Evolutionary conservation across 1,139 yeast species (phyloP).

Genomic region (Hemisphaericaspora lyxosophila): DNA sequence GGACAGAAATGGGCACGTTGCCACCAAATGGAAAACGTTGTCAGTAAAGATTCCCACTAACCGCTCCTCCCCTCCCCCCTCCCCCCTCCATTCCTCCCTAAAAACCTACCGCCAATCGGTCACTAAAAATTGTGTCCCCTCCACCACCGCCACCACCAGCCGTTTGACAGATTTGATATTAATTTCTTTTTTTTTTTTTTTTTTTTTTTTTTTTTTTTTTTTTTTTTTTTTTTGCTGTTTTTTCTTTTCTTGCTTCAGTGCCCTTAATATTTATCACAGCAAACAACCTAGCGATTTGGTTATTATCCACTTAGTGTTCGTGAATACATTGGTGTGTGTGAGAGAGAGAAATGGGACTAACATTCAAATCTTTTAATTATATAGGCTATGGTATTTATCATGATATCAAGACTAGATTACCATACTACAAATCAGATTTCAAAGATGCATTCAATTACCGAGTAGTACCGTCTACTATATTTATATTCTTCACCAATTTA

Average conservation of each 20-base stretch:
- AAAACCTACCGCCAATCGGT: too few relatives aligned
- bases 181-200: neutral
- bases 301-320: neutral
- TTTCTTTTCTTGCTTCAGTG: too few relatives aligned
- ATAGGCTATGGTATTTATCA: conserved; percentile 56
- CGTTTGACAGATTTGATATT: neutral
- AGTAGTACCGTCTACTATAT: conserved; percentile 82
- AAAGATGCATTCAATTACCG: conserved; percentile 81
- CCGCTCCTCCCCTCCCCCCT: too few relatives aligned
- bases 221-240: too few relatives aligned
- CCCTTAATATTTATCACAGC: neutral
- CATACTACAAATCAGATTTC: conserved; percentile 76
- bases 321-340: too few relatives aligned
- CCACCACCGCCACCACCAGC: too few relatives aligned
- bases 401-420: conserved; percentile 58
- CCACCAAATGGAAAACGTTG: too few relatives aligned
- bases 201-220: too few relatives aligned
- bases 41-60: too few relatives aligned
- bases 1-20: too few relatives aligned
- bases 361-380: conserved; percentile 18
- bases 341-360: conserved; percentile 9
- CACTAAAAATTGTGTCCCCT: too few relatives aligned
- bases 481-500: conserved; percentile 83
- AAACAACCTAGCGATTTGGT: neutral
- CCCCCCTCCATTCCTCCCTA: too few relatives aligned